Conservation (phyloP, 164 flowering plant species). For the Kingdonia uniflora region DNA sequence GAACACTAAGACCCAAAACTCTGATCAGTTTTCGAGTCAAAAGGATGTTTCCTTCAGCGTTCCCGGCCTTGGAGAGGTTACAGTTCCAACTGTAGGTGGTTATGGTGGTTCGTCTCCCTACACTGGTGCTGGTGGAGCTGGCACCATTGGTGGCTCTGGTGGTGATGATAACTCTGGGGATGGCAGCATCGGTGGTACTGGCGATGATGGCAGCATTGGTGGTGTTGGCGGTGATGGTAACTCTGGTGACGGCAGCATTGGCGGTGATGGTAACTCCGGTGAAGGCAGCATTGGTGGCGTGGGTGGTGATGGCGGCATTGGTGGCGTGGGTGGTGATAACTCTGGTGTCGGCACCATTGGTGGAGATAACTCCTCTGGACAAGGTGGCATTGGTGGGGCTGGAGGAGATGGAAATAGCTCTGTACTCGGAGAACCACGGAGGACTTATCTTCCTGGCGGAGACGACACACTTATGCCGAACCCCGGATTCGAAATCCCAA, state of each 20-base stretch:
- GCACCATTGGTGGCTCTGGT: neutral
- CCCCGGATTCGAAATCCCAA: slow-evolving; percentile 4
- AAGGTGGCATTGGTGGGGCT: neutral
- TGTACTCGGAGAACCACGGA: neutral
- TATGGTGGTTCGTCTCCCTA: neutral
- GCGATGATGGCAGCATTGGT: neutral
- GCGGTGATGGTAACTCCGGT: neutral
- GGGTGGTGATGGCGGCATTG: slow-evolving; percentile 1
- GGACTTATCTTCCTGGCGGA: neutral
- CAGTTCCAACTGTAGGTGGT: slow-evolving; percentile 4
- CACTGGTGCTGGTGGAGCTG: neutral
- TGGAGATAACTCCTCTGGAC: neutral
- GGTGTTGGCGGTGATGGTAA: neutral
- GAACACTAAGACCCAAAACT: neutral
- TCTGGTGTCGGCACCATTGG: neutral
- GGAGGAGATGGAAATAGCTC: neutral
- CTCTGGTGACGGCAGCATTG: neutral
- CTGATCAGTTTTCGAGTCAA: neutral
- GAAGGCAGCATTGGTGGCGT: neutral
- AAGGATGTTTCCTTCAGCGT: slow-evolving; percentile 1
- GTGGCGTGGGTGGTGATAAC: slow-evolving; percentile 1
- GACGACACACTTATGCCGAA: slow-evolving; percentile 3
- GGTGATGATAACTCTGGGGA: neutral
- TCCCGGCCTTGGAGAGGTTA: slow-evolving; percentile 3
- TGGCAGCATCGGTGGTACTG: neutral